A percentile compares a stretch with the other conserved stretches of the same genome.
Evolutionary conservation across 306 rosid genomes (phyloP).

Genomic region (barrel medic (Medicago truncatula)): MtrunA17r5.0-ANR NC_053048.1:40278501-40279000

Average conservation of each 20-base stretch:
- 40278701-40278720: not conserved
- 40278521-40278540: not conserved
- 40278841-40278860: conserved; percentile 7
- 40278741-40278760: not conserved
- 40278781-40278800: not conserved
- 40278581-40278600: not conserved
- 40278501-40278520: too few species aligned
- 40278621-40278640: not conserved
- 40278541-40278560: not conserved
- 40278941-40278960: not conserved
- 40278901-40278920: not conserved
- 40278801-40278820: not conserved
- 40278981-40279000: not conserved
- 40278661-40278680: not conserved
- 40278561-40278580: not conserved
- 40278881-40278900: conserved; percentile 16
- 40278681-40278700: not conserved
- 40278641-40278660: not conserved
- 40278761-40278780: conserved; percentile 1
- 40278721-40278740: not conserved
- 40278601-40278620: conserved; percentile 1
- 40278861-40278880: conserved; percentile 14
- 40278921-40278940: not conserved
- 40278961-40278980: not conserved
- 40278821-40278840: conserved; percentile 23